Conservation (phyloP, 2,329 filamentous ascomycete species). For the Rhexocercosporidium sp. region DNA sequence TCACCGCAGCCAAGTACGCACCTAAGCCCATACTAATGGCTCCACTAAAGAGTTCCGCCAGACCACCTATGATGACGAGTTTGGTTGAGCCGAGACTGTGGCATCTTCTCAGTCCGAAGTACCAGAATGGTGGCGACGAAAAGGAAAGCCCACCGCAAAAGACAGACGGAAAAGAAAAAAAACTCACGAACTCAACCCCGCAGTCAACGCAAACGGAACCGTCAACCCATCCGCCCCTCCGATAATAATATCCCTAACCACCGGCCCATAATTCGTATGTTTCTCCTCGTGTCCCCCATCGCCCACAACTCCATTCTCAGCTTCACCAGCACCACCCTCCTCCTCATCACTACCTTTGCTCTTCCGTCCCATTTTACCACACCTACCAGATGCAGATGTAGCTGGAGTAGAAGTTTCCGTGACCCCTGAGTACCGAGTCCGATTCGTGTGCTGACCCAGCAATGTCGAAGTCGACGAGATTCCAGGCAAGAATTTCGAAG, state of each 20-base stretch:
- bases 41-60: slow-evolving; percentile 63
- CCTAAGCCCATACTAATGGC: slow-evolving; percentile 66
- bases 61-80: slow-evolving; percentile 58
- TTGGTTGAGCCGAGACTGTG: background rate
- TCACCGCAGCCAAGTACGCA: slow-evolving; percentile 58
- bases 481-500: background rate
- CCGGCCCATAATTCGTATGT: slow-evolving; percentile 45
- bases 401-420: background rate
- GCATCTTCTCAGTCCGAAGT: background rate
- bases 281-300: slow-evolving; percentile 14
- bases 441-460: background rate
- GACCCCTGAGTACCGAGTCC: background rate
- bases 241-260: slow-evolving; percentile 71
- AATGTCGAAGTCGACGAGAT: background rate
- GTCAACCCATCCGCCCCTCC: slow-evolving; percentile 81
- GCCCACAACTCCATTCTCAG: background rate
- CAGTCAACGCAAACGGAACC: slow-evolving; percentile 79
- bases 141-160: background rate
- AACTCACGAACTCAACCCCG: slow-evolving; percentile 63
- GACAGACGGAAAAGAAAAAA: background rate
- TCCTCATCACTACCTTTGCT: background rate
- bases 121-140: no score
- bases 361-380: slow-evolving; percentile 6
- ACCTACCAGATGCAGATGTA: no score
- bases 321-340: background rate